Evolutionary conservation across 257 asterid species (phyloP).

Genomic region (Rauvolfia tetraphylla): DNA sequence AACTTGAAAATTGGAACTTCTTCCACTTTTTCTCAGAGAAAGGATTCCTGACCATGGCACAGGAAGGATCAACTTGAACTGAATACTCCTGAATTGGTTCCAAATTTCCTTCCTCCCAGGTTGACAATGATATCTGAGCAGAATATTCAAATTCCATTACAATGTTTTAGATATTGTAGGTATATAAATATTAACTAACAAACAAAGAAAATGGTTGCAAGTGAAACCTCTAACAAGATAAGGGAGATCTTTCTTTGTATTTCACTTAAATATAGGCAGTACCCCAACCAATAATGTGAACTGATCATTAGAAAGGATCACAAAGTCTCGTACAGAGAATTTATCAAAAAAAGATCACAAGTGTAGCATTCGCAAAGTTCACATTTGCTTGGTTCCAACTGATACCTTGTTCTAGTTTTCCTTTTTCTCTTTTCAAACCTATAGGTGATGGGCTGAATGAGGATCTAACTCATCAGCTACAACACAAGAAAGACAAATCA

Average conservation of each 20-base stretch:
- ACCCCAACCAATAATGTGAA: not conserved
- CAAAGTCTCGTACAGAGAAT: not conserved
- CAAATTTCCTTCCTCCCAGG: conserved; percentile 77
- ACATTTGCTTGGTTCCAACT: conserved; percentile 1
- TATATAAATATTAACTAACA: not conserved
- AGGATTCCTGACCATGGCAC: conserved; percentile 71
- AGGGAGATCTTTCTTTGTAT: not conserved
- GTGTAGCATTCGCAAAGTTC: not conserved
- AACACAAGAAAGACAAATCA: not conserved
- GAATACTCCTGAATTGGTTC: conserved; percentile 65
- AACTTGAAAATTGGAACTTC: conserved; percentile 80
- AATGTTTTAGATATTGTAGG: not conserved
- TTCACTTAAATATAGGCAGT: conserved; percentile 1
- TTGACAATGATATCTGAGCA: conserved; percentile 75
- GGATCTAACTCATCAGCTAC: not conserved
- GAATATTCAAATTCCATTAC: not conserved
- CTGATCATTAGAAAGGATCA: not conserved
- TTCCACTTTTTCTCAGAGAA: conserved; percentile 95
- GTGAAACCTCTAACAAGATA: not conserved
- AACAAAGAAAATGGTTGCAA: not conserved
- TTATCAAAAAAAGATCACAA: not conserved
- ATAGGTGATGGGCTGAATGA: not conserved
- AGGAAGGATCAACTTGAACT: conserved; percentile 54
- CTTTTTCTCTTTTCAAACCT: not conserved
- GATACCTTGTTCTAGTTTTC: not conserved